phyloP scores from a whole-genome alignment of 2,329 filamentous ascomycete genomes.

The Fusarium sp. region DNA sequence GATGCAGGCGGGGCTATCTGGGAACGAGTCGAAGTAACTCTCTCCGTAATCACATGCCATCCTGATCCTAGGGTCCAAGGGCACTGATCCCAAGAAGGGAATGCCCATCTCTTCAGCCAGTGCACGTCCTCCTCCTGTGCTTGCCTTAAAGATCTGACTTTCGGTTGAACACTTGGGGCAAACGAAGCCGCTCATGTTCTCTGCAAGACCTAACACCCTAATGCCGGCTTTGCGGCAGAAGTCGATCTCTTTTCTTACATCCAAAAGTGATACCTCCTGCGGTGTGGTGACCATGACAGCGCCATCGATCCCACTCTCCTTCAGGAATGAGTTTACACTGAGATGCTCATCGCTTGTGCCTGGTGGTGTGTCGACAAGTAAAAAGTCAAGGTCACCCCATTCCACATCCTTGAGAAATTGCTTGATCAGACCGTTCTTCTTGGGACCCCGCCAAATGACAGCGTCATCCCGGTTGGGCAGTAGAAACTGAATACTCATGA shows the following conservation, averaged over 20 bases:
- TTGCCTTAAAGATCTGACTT: slow-evolving; percentile 88
- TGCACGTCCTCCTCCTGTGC: slow-evolving; percentile 84
- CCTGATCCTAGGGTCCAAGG: slow-evolving; percentile 90
- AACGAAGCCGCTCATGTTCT: slow-evolving; percentile 98
- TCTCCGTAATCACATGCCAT: slow-evolving; percentile 98
- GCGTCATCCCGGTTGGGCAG: slow-evolving; percentile 92
- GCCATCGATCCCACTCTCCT: slow-evolving; percentile 91
- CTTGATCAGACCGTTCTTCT: slow-evolving; percentile 99
- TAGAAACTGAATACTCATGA: slow-evolving; percentile 99
- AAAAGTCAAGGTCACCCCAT: slow-evolving; percentile 93
- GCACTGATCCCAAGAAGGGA: slow-evolving; percentile 88
- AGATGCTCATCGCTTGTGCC: slow-evolving; percentile 96
- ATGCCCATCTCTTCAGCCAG: slow-evolving; percentile 88
- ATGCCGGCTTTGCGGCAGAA: slow-evolving; percentile 97
- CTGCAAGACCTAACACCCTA: slow-evolving; percentile 85
- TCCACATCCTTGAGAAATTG: slow-evolving; percentile 97
- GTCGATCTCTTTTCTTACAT: slow-evolving; percentile 97
- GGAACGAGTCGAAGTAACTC: slow-evolving; percentile 94
- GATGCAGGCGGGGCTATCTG: slow-evolving; percentile 88
- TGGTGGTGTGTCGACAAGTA: slow-evolving; percentile 94
- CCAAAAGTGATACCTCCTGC: slow-evolving; percentile 90
- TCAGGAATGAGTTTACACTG: slow-evolving; percentile 90
- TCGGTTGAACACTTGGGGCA: slow-evolving; percentile 89
- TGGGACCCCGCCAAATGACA: slow-evolving; percentile 96
- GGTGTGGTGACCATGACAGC: slow-evolving; percentile 94